Evolutionary conservation across 2,329 filamentous ascomycete genomes (phyloP).

Genomic region (Davidsoniella neocaledoniae): DNA sequence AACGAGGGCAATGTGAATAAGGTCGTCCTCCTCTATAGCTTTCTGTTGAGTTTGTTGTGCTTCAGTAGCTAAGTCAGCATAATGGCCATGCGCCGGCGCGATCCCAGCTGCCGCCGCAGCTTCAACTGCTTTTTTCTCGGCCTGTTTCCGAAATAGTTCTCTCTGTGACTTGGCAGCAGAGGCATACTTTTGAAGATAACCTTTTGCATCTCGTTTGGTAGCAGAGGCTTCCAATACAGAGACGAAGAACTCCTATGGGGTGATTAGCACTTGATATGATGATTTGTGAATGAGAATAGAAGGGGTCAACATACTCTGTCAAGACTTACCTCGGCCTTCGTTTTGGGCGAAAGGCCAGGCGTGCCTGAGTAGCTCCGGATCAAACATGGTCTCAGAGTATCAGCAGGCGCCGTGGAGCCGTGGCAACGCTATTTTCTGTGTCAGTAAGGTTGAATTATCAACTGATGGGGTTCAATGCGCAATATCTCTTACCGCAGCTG

Average conservation of each 20-base stretch:
- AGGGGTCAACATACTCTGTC: constrained; percentile 9
- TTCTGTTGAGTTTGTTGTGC: constrained; percentile 11
- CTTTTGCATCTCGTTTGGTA: constrained; percentile 81
- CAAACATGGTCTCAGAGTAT: neutral
- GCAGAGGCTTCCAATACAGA: constrained; percentile 77
- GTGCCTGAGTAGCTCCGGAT: constrained; percentile 11
- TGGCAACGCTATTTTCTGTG: too few species aligned
- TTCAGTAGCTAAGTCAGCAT: neutral
- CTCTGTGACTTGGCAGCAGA: constrained; percentile 13
- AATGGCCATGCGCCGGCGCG: neutral
- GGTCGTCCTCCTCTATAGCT: constrained; percentile 15
- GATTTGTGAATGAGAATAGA: neutral
- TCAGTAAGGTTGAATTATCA: too few species aligned
- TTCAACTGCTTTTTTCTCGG: constrained; percentile 13
- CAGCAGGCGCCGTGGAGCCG: too few species aligned
- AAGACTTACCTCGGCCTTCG: constrained; percentile 10
- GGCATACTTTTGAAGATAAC: constrained; percentile 75
- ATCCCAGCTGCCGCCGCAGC: neutral
- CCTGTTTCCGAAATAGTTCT: neutral
- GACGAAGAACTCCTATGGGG: constrained; percentile 60
- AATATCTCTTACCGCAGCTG: too few species aligned
- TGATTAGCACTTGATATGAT: neutral
- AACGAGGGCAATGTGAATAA: constrained; percentile 57
- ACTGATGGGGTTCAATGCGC: too few species aligned
- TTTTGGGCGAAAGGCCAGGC: constrained; percentile 6